Evolutionary conservation across 495 filamentous ascomycete species (phyloP).

Genomic region (Clavariopsis aquatica): DNA sequence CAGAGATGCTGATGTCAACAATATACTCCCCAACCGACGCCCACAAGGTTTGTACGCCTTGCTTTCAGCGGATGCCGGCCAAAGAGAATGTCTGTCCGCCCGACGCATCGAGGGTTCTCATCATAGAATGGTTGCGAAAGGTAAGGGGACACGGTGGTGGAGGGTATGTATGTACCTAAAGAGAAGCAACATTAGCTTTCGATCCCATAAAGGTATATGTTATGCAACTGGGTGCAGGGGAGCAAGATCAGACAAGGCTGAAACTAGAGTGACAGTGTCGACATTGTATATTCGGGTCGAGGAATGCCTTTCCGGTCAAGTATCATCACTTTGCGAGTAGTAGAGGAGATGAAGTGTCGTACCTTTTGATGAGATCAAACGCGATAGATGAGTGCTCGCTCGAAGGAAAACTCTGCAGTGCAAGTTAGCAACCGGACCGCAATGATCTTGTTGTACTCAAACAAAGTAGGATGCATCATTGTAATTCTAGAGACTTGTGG

Average conservation of each 20-base stretch:
- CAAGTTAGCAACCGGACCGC: background rate
- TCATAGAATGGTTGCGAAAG: conserved; percentile 58
- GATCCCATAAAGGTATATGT: conserved; percentile 32
- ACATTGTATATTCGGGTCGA: conserved; percentile 90
- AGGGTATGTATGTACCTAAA: conserved; percentile 57
- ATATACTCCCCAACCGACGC: conserved; percentile 68
- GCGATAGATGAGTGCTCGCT: background rate
- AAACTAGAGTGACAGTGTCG: conserved; percentile 85
- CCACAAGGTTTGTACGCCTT: conserved; percentile 85
- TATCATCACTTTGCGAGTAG: conserved; percentile 71
- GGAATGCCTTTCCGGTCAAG: conserved; percentile 92
- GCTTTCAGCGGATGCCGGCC: conserved; percentile 63
- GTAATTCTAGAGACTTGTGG: conserved; percentile 65
- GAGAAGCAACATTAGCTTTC: conserved; percentile 52
- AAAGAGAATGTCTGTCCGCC: conserved; percentile 87
- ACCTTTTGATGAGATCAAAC: conserved; percentile 53
- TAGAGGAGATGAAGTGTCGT: conserved; percentile 48
- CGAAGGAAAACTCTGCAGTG: background rate
- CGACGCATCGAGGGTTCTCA: conserved; percentile 92
- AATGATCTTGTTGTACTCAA: background rate
- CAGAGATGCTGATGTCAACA: conserved; percentile 98
- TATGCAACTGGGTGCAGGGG: conserved; percentile 11
- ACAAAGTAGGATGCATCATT: conserved; percentile 52
- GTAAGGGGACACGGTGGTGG: conserved; percentile 26
- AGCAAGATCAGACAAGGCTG: conserved; percentile 92